phyloP scores from a whole-genome alignment of 2,329 filamentous ascomycete species.

The Trichoderma sp. region DNA sequence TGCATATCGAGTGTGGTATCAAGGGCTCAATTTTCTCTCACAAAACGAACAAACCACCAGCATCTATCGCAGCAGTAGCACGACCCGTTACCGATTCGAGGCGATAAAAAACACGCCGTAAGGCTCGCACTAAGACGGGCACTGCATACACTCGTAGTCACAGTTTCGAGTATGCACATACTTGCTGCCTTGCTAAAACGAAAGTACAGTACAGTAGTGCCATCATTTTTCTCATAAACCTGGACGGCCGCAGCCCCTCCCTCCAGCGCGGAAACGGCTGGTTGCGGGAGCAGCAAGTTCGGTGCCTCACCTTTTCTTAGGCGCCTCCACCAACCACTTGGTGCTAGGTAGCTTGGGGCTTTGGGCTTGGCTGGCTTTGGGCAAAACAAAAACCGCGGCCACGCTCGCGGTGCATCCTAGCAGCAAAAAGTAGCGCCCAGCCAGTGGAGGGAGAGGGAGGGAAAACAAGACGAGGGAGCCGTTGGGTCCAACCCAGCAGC shows the following conservation, averaged over 20 bases:
- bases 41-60: neutral
- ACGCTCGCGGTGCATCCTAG: neutral
- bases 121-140: neutral
- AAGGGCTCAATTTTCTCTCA: neutral
- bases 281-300: slow-evolving; percentile 17
- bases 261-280: slow-evolving; percentile 14
- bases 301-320: slow-evolving; percentile 14
- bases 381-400: neutral
- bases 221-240: neutral
- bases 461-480: neutral
- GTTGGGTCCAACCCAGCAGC: neutral
- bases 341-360: neutral
- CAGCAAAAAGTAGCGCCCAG: neutral
- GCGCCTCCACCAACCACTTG: neutral
- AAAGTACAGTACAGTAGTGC: neutral
- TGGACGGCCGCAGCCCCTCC: slow-evolving; percentile 9
- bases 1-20: neutral
- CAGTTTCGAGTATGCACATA: too few species aligned
- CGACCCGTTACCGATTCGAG: neutral
- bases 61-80: neutral
- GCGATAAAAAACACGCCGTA: neutral
- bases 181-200: neutral
- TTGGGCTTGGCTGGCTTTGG: neutral
- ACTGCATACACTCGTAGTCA: neutral
- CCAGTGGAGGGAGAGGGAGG: neutral